Percentiles rank a stretch among this genome's conserved stretches.
Evolutionary conservation across 1,284 basidiomycete genomes (phyloP).

Genomic region (Leccinum fallax): DNA sequence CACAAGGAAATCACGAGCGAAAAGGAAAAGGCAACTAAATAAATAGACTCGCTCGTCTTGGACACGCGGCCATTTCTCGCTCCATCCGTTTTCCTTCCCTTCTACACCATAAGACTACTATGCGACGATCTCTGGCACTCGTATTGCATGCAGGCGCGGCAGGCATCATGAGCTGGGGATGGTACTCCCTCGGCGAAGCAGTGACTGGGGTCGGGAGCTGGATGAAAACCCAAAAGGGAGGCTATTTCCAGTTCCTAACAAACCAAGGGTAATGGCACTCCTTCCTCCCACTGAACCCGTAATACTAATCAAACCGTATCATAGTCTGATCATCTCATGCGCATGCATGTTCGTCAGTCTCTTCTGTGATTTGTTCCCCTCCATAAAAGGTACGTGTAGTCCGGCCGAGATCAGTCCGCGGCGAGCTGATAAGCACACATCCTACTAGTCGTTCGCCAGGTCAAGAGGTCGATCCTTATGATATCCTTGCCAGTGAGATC

Average conservation of each 20-base stretch:
- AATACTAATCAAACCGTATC: constrained; percentile 1
- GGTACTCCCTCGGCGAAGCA: constrained; percentile 14
- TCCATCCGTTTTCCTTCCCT: background rate
- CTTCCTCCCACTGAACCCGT: background rate
- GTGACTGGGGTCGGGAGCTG: constrained; percentile 13
- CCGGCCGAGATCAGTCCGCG: background rate
- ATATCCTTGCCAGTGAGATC: constrained; percentile 31
- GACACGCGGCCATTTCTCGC: background rate
- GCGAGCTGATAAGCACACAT: constrained; percentile 1
- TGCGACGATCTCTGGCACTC: constrained; percentile 21
- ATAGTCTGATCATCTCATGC: constrained; percentile 30
- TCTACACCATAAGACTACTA: constrained; percentile 7
- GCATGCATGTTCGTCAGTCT: constrained; percentile 32
- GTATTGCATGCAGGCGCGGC: constrained; percentile 45
- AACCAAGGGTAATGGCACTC: constrained; percentile 66
- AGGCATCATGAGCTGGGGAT: constrained; percentile 53
- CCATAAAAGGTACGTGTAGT: constrained; percentile 18
- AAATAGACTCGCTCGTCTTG: background rate
- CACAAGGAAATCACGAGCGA: background rate
- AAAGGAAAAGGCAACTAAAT: background rate
- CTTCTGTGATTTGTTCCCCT: constrained; percentile 29
- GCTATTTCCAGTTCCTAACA: constrained; percentile 72
- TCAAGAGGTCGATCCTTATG: constrained; percentile 31
- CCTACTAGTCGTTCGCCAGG: constrained; percentile 17
- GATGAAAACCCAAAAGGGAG: constrained; percentile 56